A percentile compares a stretch with the other conserved stretches of the same genome.
Conservation (phyloP, 768 basidiomycete genomes). For the Tremella mesenterica region DNA sequence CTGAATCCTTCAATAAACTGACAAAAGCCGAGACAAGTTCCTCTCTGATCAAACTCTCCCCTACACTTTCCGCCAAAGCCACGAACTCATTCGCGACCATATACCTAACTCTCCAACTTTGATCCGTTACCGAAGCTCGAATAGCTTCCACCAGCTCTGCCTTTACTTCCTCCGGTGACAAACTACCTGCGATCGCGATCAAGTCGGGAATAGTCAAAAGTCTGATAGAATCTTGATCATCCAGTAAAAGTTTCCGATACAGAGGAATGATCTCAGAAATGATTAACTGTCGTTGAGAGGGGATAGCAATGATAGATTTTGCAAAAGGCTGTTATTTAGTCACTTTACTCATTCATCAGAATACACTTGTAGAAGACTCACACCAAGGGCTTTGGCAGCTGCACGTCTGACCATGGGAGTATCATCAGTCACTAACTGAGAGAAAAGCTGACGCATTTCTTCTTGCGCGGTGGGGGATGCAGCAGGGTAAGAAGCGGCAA, state of each 20-base stretch:
- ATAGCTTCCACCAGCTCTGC: slow-evolving; percentile 81
- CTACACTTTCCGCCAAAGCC: slow-evolving; percentile 78
- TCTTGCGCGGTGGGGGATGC: slow-evolving; percentile 50
- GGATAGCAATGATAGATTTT: slow-evolving; percentile 55
- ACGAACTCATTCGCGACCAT: slow-evolving; percentile 98
- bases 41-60: slow-evolving; percentile 79
- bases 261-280: slow-evolving; percentile 79
- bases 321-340: slow-evolving; percentile 56
- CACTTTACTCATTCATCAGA: neutral
- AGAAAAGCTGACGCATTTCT: slow-evolving; percentile 77
- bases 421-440: slow-evolving; percentile 76
- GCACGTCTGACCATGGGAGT: slow-evolving; percentile 98
- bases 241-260: slow-evolving; percentile 84
- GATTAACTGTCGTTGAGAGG: slow-evolving; percentile 58
- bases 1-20: slow-evolving; percentile 89
- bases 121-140: slow-evolving; percentile 78
- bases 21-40: slow-evolving; percentile 90
- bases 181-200: slow-evolving; percentile 78
- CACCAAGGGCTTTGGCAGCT: slow-evolving; percentile 91
- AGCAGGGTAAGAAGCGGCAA: slow-evolving; percentile 70
- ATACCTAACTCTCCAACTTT: slow-evolving; percentile 97
- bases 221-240: slow-evolving; percentile 97
- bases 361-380: slow-evolving; percentile 48
- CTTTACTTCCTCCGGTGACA: slow-evolving; percentile 81
- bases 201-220: slow-evolving; percentile 90